Conservation (phyloP, 495 filamentous ascomycete genomes). For the Trichoderma erinaceum region DNA sequence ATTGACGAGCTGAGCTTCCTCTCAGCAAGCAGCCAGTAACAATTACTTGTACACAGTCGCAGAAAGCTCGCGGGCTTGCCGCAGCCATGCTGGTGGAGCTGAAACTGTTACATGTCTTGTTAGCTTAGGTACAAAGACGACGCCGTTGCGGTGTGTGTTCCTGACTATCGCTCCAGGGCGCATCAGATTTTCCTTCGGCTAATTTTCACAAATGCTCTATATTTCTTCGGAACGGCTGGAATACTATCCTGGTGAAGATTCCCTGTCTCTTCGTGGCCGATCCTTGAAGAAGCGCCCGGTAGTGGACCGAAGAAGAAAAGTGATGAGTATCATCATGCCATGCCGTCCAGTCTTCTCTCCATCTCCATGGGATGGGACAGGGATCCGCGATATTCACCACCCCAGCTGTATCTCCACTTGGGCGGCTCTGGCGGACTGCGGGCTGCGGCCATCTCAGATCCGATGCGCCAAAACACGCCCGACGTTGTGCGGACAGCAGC, state of each 20-base stretch:
- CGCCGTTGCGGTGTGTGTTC: background rate
- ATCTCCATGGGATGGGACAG: background rate
- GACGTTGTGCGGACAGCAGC: background rate
- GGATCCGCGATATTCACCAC: slow-evolving; percentile 1
- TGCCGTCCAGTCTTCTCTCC: background rate
- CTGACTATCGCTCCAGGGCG: background rate
- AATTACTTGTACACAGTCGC: background rate
- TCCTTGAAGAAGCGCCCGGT: background rate
- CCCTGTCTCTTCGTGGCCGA: background rate
- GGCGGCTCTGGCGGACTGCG: slow-evolving; percentile 10
- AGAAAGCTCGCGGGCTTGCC: background rate
- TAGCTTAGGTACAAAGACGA: background rate
- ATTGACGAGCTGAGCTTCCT: background rate
- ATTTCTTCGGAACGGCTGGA: background rate
- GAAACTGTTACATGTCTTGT: background rate
- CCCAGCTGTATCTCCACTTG: background rate
- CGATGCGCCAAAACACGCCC: slow-evolving; percentile 3
- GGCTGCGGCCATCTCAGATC: slow-evolving; percentile 12
- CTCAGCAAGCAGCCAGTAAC: background rate
- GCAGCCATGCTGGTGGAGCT: background rate
- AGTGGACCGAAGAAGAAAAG: background rate
- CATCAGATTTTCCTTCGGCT: background rate
- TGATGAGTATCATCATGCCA: slow-evolving; percentile 11
- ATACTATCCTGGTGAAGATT: background rate
- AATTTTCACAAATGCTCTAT: background rate